Evolutionary conservation across 23 red algal genomes (phyloP).

Genomic region (Rhodosorus marinus): DNA sequence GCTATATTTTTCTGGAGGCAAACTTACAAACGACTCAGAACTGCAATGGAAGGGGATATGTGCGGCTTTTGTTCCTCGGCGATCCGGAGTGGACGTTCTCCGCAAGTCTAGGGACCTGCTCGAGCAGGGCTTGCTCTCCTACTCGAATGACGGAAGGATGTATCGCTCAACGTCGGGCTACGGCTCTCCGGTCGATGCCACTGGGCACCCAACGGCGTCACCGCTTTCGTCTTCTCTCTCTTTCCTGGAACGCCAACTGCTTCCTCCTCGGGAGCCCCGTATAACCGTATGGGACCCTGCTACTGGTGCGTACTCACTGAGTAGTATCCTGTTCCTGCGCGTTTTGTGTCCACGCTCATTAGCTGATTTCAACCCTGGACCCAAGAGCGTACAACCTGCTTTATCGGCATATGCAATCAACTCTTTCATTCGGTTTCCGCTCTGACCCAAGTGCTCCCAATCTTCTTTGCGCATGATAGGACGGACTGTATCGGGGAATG

Average conservation of each 20-base stretch:
- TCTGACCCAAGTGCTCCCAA: no score
- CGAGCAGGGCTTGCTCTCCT: no score
- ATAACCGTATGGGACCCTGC: constrained; percentile 99
- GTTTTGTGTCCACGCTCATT: no score
- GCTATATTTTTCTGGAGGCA: not conserved
- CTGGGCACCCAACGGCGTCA: not conserved
- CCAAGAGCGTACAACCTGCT: no score
- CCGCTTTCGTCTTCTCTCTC: no score
- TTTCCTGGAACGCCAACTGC: constrained; percentile 33
- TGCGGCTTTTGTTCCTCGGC: constrained; percentile 12
- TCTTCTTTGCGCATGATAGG: no score
- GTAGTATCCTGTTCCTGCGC: no score
- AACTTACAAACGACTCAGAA: not conserved
- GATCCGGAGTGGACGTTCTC: constrained; percentile 14
- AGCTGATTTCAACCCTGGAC: no score
- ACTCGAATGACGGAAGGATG: not conserved
- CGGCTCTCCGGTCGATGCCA: constrained; percentile 1
- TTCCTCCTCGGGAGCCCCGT: constrained; percentile 61
- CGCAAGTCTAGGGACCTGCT: constrained; percentile 39
- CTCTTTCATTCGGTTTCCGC: no score
- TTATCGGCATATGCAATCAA: no score
- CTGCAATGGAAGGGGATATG: constrained; percentile 10
- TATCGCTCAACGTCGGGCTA: not conserved
- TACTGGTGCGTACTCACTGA: no score
- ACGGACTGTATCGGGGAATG: constrained; percentile 84